phyloP scores from a whole-genome alignment of 495 filamentous ascomycete species.

The Neurospora sp. region DNA sequence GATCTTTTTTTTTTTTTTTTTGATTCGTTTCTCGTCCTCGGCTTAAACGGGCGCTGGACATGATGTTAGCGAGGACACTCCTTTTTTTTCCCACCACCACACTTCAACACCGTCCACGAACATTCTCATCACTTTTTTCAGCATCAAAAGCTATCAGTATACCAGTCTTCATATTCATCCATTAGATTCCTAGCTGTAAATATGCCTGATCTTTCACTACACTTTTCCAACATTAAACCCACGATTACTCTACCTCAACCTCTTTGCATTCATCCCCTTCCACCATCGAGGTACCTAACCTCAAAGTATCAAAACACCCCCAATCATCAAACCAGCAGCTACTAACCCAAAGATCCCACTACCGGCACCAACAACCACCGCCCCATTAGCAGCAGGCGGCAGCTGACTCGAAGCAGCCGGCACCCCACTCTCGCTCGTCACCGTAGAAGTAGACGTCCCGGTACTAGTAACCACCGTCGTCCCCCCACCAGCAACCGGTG shows the following conservation, averaged over 20 bases:
- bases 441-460: background rate
- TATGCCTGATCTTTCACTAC: background rate
- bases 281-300: background rate
- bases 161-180: background rate
- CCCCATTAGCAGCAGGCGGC: background rate
- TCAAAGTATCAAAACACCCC: background rate
- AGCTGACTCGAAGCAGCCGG: background rate
- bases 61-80: background rate
- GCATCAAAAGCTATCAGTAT: background rate
- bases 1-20: background rate
- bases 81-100: background rate
- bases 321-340: background rate
- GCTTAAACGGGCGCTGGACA: rapidly evolving
- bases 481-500: background rate
- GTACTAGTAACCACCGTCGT: background rate
- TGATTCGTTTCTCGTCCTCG: background rate
- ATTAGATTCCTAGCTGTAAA: background rate
- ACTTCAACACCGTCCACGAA: rapidly evolving
- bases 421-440: background rate
- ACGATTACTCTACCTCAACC: background rate
- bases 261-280: background rate
- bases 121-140: background rate
- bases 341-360: background rate
- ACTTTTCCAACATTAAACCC: background rate
- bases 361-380: background rate